Percentiles rank a stretch among this genome's conserved stretches.
These are phyloP conservation scores for Pavlovales sp. DNA, from an alignment of 208 protist genomes.

Conservation along the genomic window DNA sequence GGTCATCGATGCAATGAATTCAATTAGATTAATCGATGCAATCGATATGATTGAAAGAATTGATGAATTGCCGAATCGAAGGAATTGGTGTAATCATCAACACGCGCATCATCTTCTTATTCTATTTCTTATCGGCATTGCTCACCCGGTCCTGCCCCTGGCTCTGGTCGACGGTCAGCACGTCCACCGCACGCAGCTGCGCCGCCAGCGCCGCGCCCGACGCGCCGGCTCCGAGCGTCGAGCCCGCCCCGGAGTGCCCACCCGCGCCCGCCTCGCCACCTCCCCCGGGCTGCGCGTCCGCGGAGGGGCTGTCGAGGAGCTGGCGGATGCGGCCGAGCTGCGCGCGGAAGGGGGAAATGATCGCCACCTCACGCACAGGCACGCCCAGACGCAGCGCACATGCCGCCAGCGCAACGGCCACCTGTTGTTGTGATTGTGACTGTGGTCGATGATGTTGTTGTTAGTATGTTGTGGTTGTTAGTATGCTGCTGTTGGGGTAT, in stretches of 20 bases:
- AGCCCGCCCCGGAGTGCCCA: background rate
- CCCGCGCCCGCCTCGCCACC: background rate
- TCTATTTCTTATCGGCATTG: too few species aligned
- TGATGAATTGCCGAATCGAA: too few species aligned
- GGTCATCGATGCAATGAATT: too few species aligned
- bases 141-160: conserved; percentile 58
- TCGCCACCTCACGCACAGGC: background rate
- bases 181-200: conserved; percentile 26
- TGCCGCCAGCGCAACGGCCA: background rate
- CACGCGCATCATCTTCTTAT: too few species aligned
- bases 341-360: background rate
- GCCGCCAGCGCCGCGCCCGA: background rate
- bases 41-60: too few species aligned
- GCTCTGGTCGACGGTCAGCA: conserved; percentile 61
- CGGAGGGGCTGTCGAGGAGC: background rate
- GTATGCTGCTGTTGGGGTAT: too few species aligned
- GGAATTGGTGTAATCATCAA: too few species aligned
- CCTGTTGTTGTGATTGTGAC: too few species aligned
- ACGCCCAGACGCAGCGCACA: background rate
- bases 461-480: too few species aligned
- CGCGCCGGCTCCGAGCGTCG: too few species aligned
- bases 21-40: too few species aligned
- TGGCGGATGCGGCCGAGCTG: background rate
- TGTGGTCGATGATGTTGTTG: too few species aligned
- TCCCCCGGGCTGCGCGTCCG: background rate